A percentile compares a stretch with the other conserved stretches of the same genome.
These are phyloP conservation scores for Geotrichum klebahnii DNA, from an alignment of 1,139 yeast species.

Conservation along the genomic window DNA sequence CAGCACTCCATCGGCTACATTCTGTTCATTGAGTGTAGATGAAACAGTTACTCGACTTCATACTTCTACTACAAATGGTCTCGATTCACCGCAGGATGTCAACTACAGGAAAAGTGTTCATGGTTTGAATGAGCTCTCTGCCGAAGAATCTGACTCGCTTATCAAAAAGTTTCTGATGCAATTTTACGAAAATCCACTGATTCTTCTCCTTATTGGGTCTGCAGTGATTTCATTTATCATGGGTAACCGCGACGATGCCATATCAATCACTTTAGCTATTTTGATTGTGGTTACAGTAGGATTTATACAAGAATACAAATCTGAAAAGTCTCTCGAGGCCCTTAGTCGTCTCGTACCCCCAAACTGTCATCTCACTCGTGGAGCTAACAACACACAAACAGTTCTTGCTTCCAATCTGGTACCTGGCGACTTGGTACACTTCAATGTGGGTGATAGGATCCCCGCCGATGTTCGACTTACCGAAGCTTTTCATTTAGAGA, in stretches of 20 bases:
- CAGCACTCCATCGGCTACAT: constrained; percentile 47
- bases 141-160: constrained; percentile 73
- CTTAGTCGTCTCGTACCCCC: constrained; percentile 90
- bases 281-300: constrained; percentile 91
- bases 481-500: constrained; percentile 68
- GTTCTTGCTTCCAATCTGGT: constrained; percentile 81
- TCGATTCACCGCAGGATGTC: constrained; percentile 65
- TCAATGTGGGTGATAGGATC: constrained; percentile 85
- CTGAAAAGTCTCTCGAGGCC: constrained; percentile 90
- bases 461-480: constrained; percentile 88
- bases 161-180: constrained; percentile 65
- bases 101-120: constrained; percentile 64
- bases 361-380: constrained; percentile 82
- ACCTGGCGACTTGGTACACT: constrained; percentile 90
- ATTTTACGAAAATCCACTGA: constrained; percentile 85
- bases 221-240: constrained; percentile 78
- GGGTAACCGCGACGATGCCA: constrained; percentile 92
- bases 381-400: constrained; percentile 60
- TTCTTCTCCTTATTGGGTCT: constrained; percentile 78
- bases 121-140: constrained; percentile 69
- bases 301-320: constrained; percentile 90
- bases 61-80: constrained; percentile 58
- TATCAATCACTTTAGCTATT: constrained; percentile 83
- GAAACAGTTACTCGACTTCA: constrained; percentile 59
- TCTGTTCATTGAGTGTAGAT: constrained; percentile 54